These are phyloP conservation scores for Leccinum incarnatum DNA, from an alignment of 768 basidiomycete species.

Conservation along the genomic window DNA sequence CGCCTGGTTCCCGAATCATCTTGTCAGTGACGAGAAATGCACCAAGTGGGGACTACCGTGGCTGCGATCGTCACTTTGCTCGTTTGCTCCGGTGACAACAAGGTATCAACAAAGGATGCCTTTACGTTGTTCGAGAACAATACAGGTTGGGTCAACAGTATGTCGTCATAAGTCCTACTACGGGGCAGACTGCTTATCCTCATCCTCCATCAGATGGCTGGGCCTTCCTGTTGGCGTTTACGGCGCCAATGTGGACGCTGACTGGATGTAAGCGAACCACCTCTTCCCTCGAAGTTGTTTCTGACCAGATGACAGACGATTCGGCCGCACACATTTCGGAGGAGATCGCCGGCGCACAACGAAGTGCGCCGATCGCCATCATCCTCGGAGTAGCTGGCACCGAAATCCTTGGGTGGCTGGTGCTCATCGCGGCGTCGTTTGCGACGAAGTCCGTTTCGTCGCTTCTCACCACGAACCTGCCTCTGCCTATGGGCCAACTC, in stretches of 20 bases:
- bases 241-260: slow-evolving; percentile 76
- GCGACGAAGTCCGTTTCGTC: slow-evolving; percentile 54
- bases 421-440: slow-evolving; percentile 63
- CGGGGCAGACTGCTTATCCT: not conserved
- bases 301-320: slow-evolving; percentile 47
- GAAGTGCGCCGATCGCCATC: slow-evolving; percentile 68
- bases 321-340: slow-evolving; percentile 76
- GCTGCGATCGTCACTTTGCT: slow-evolving; percentile 61
- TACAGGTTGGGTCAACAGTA: slow-evolving; percentile 64
- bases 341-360: slow-evolving; percentile 62
- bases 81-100: slow-evolving; percentile 51
- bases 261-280: slow-evolving; percentile 57
- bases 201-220: slow-evolving; percentile 50
- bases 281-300: not conserved
- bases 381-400: slow-evolving; percentile 60
- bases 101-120: slow-evolving; percentile 65
- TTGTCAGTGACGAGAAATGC: not conserved
- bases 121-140: slow-evolving; percentile 72
- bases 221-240: slow-evolving; percentile 72
- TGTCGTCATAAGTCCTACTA: slow-evolving; percentile 10
- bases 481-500: slow-evolving; percentile 71
- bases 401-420: slow-evolving; percentile 61
- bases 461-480: slow-evolving; percentile 47
- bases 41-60: slow-evolving; percentile 58
- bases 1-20: not conserved